Evolutionary conservation across 2,329 filamentous ascomycete genomes (phyloP), one percentile per base, ranked within the genome.

Genomic region (Colletotrichum graminicola): DNA sequence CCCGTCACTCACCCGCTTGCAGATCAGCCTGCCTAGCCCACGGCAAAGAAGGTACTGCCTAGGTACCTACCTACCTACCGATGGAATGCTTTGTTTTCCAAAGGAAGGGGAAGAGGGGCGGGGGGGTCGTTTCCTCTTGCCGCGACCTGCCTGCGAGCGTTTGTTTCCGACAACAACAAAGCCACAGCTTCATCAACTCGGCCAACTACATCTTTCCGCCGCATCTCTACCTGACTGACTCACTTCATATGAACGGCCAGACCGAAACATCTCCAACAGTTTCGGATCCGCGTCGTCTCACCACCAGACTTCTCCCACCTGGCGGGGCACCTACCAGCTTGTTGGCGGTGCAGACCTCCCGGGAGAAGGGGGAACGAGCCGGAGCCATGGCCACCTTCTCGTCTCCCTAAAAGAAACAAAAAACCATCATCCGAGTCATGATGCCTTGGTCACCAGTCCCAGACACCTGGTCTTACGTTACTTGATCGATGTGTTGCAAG

Each of bases 381-480:
- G 16, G 64, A 64, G 65, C 55, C 57, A 60, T 68, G 65, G 65
- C 65, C 52, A 39, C 69, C 41, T 36, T 54, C 43, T 47, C 55
- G 23, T 16, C 32, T 66, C 26, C 12, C 32, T 10, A 36, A 36
- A 36, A 36, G 10, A 5, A 34, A 6, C n/a, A 34, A 23, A n/a
- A 14, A 8, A 26, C 29, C 11, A 59, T 57, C 45, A 65, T 29
- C 52, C 65, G 59, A 68, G 69, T 64, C 69, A 68, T 63, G 65
- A 64, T 55, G 54, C 39, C 47, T 45, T 51, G 54, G 69, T 72
- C 69, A 72, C 21, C 59, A 26, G 69, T 59, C 32, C n/a, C 34
- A 41, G 52, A 52, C 52, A 63, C 52, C 59, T 69, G 65, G 18
- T 23, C 32, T 60, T 60, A 64, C 36, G 69, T 69, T 72, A 64